Conservation (phyloP, 2,329 filamentous ascomycete species). For the Diplodia sapinea region DNA sequence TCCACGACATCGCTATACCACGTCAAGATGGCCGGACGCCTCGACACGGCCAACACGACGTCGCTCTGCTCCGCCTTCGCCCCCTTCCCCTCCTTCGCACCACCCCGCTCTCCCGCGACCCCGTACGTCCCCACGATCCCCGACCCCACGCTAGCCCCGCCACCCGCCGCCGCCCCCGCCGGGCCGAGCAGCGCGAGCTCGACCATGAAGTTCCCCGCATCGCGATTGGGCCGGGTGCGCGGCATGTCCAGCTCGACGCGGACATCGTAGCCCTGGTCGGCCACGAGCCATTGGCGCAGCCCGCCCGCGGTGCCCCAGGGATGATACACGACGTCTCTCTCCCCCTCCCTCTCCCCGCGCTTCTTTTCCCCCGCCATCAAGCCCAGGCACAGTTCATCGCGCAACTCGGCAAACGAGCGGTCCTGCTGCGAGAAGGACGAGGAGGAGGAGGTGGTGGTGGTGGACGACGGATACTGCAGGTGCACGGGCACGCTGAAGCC, state of each 20-base stretch:
- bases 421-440: slow-evolving; percentile 30
- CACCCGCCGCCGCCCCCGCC: slow-evolving; percentile 18
- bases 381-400: not conserved
- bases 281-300: slow-evolving; percentile 60
- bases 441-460: no score
- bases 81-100: no score
- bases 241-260: slow-evolving; percentile 76
- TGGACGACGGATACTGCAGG: slow-evolving; percentile 65
- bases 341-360: not conserved
- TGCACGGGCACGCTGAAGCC: slow-evolving; percentile 67
- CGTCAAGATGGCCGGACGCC: slow-evolving; percentile 75
- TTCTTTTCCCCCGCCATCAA: not conserved
- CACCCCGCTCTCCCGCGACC: not conserved
- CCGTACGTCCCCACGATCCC: not conserved
- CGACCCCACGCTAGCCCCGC: not conserved
- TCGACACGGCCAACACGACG: slow-evolving; percentile 11
- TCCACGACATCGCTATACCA: slow-evolving; percentile 76
- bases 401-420: not conserved
- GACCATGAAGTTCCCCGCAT: slow-evolving; percentile 93
- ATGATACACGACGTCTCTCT: not conserved
- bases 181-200: slow-evolving; percentile 69
- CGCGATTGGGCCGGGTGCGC: slow-evolving; percentile 75
- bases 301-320: slow-evolving; percentile 54
- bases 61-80: not conserved
- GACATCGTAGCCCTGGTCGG: slow-evolving; percentile 84